Base-by-base conservation (phyloP, 2,329 filamentous ascomycete genomes). In the Colletotrichum tropicicola region DNA sequence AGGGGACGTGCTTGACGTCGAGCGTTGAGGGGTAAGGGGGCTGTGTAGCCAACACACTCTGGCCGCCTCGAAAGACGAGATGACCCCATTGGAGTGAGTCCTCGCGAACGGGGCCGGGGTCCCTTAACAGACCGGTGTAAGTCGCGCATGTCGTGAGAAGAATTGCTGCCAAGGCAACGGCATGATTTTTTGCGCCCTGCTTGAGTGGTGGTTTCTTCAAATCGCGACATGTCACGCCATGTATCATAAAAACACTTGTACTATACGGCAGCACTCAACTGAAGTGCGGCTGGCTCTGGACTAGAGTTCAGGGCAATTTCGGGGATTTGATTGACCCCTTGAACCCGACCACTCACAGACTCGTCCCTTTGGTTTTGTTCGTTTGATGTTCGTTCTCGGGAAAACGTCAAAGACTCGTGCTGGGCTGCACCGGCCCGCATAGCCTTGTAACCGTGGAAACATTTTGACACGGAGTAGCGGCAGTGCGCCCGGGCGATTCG, bases 191-290 rank as follows among this genome's bases (percentile, higher is more conserved):
- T 23, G 10, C 51, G 44, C 62, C 51, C 30, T 47, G 58, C 23
- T 39, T 8, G 12, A 30, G 35, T 35, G 32, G 43, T n/a, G 37
- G 12, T 15, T 52, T 53, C 35, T 49, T 23, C 35, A 30, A 15
- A 39, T 30, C 56, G 43, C 43, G 43, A 54, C 19, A 35, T 44
- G 25, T 44, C 51, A 52, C 51, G 44, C 17, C 58, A 25, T 65
- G 62, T 65, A 62, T 65, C 28, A 65, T 65, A 65, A n/a, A 51
- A 62, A 17, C 17, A 65, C 49, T 55, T 65, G 62, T 62, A 62
- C 37, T 45, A 65, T 56, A 37, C 49, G 13, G 13, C 37, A 49
- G 25, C 37, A 37, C 15, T 48, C 23, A 23, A 7, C n/a, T 23
- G 48, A 43, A 27, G 9, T 21, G 32, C 15, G 45, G 17, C 44